A percentile compares a stretch with the other conserved stretches of the same genome.
phyloP scores from a whole-genome alignment of 495 filamentous ascomycete species.

The Entonaema liquescens region DNA sequence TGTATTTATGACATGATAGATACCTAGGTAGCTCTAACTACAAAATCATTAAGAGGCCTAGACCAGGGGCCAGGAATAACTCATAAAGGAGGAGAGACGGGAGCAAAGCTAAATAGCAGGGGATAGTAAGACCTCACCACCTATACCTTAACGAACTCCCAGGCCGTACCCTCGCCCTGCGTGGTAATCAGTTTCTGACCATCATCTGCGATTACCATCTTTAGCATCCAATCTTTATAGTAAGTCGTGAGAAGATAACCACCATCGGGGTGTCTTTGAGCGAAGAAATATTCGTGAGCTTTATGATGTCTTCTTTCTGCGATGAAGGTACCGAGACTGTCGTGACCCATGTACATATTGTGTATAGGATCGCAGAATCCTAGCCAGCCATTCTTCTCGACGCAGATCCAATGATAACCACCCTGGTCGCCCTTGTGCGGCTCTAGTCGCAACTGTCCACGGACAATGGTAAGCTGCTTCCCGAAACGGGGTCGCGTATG shows the following conservation, averaged over 20 bases:
- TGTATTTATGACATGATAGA: not conserved
- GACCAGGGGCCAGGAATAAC: not conserved
- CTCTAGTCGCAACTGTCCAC: slow-evolving; percentile 45
- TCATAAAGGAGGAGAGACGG: not conserved
- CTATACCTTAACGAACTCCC: slow-evolving; percentile 27
- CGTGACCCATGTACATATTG: slow-evolving; percentile 45
- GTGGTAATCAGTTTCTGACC: slow-evolving; percentile 15
- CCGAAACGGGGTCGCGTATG: slow-evolving; percentile 40
- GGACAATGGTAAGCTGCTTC: slow-evolving; percentile 47
- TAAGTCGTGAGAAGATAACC: slow-evolving; percentile 21
- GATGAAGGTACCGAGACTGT: slow-evolving; percentile 17
- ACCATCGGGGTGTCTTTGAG: slow-evolving; percentile 19
- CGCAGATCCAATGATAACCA: slow-evolving; percentile 50
- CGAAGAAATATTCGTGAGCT: slow-evolving; percentile 19
- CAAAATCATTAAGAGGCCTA: not conserved
- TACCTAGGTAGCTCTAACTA: not conserved
- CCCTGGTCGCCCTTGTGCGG: slow-evolving; percentile 41
- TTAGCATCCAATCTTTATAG: not conserved
- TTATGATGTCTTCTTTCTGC: slow-evolving; percentile 13
- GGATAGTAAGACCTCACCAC: not conserved
- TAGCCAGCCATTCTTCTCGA: slow-evolving; percentile 53
- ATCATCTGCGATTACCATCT: slow-evolving; percentile 14
- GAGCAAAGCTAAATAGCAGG: not conserved
- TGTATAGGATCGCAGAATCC: slow-evolving; percentile 50
- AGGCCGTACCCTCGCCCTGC: slow-evolving; percentile 10